Evolutionary conservation across 768 basidiomycete genomes (phyloP).

Genomic region (Russula sp.): DNA sequence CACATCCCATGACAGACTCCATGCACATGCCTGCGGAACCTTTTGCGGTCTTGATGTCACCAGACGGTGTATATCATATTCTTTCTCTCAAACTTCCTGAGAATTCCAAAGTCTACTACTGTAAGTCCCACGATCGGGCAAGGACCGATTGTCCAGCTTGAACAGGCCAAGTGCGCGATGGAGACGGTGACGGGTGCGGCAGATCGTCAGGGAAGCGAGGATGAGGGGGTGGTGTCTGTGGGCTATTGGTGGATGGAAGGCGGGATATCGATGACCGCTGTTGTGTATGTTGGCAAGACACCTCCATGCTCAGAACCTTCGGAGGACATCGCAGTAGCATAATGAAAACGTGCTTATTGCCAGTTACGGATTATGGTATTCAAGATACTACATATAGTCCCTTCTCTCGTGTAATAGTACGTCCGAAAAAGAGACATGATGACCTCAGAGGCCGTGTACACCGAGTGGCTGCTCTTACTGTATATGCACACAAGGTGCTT

Average conservation of each 20-base stretch:
- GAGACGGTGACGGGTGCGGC: conserved; percentile 32
- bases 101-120: too few species aligned
- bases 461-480: too few species aligned
- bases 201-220: neutral
- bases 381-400: too few species aligned
- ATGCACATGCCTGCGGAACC: neutral
- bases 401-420: too few species aligned
- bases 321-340: neutral
- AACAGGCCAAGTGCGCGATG: conserved; percentile 35
- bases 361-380: too few species aligned
- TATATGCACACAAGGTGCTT: too few species aligned
- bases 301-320: neutral
- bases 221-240: conserved; percentile 4
- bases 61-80: neutral
- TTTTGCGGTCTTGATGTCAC: neutral
- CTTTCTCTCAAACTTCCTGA: too few species aligned
- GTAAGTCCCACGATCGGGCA: too few species aligned
- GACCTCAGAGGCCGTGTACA: too few species aligned
- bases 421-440: too few species aligned
- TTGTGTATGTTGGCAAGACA: conserved; percentile 35
- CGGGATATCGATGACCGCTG: conserved; percentile 39
- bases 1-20: neutral
- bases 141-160: conserved; percentile 35
- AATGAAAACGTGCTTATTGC: too few species aligned
- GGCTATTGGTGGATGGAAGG: conserved; percentile 36